Percentiles rank a stretch among this genome's conserved stretches.
Conservation (phyloP, 805 yeast genomes). For the Kodamaea neixiangensis region DNA sequence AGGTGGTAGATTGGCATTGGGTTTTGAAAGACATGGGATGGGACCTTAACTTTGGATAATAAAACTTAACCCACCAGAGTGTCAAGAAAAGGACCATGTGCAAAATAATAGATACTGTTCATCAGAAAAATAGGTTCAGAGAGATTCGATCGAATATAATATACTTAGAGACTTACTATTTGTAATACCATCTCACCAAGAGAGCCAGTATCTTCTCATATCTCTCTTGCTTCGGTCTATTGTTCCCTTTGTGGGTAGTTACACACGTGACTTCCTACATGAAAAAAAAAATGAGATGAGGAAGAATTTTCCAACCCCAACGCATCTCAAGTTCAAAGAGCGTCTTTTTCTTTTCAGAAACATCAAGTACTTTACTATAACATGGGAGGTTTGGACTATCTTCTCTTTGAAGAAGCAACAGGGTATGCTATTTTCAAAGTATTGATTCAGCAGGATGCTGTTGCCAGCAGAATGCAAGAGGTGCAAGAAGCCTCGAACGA, state of each 20-base stretch:
- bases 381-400: conserved; percentile 62
- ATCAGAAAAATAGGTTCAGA: too few species aligned
- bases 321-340: conserved; percentile 2
- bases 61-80: too few species aligned
- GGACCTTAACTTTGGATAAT: conserved; percentile 74
- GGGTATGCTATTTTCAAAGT: conserved; percentile 98
- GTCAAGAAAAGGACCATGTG: too few species aligned
- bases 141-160: too few species aligned
- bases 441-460: conserved; percentile 87
- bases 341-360: conserved; percentile 4
- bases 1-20: conserved; percentile 71
- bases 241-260: too few species aligned
- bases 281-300: conserved; percentile 15
- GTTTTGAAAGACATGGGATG: conserved; percentile 67
- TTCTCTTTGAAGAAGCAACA: conserved; percentile 96
- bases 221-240: too few species aligned
- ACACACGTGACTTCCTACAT: conserved; percentile 7
- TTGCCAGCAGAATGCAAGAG: conserved; percentile 88
- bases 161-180: too few species aligned
- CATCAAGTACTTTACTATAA: conserved; percentile 6
- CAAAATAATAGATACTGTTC: too few species aligned
- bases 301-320: conserved; percentile 17
- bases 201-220: too few species aligned
- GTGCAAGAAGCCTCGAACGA: conserved; percentile 91
- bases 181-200: too few species aligned